Evolutionary conservation across 805 yeast species (phyloP), one percentile per base, ranked within the genome.

Genomic region (Lachancea fermentati): DNA sequence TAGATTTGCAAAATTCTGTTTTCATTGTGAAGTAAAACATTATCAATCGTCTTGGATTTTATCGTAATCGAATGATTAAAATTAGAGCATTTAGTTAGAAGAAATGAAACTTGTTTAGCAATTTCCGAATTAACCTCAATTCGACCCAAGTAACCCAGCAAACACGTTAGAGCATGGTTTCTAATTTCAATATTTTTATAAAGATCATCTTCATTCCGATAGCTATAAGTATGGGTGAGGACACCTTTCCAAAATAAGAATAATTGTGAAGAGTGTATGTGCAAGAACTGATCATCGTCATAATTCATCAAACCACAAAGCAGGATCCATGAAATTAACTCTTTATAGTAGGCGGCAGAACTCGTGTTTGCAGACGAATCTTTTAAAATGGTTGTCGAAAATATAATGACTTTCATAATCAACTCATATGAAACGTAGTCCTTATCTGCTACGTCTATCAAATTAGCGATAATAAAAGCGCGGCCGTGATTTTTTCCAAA

Each of bases 191-290:
- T 59, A 39, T 60, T 69, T 57, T 67, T 63, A 13, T 59, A 55
- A 2, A 71, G 53, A 13, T 58, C 67, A 16, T 62, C 62, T 18
- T 58, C 62, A 19, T 54, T 55, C 3, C 60, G 52, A 12, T 72
- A 65, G 11, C 72, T 68, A 39, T 72, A 69, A 2, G 75, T 65
- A 34, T 75, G 75, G 1, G 76, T 71, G 29, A 79, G 51, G 5
- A 80, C 64, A 32, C 73, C 70, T 45, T 78, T 78, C 89, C 89
- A 84, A 42, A 82, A 65, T 7, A 68, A 57, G 34, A 83, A 58
- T 36, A 84, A 66, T 48, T 80, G 86, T 2, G 78, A 70, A 11
- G 72, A 62, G 47, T 80, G 81, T 41, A 76, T 66, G 37, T 69
- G 65, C 28, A 84, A 64, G 41, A 76, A 73, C 17, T 67, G 62